Conservation (phyloP, 441 rosid genomes). For the Adansonia madagascariensis region DNA sequence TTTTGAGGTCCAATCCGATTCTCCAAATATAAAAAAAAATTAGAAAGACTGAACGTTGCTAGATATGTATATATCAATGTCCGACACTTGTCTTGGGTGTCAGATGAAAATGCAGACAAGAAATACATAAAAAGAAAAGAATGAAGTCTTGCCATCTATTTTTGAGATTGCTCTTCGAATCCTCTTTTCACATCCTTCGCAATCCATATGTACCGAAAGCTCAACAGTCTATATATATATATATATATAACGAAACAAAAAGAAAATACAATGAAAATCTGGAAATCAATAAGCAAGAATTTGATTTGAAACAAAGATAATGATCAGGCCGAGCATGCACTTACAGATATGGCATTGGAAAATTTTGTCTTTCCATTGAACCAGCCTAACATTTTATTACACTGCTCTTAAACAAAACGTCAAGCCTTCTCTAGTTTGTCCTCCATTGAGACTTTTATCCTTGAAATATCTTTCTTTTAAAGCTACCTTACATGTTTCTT, state of each 20-base stretch:
- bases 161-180: slow-evolving; percentile 72
- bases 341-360: slow-evolving; percentile 67
- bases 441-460: neutral
- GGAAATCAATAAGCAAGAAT: neutral
- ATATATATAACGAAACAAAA: neutral
- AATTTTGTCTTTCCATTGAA: slow-evolving; percentile 46
- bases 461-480: neutral
- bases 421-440: neutral
- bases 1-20: neutral
- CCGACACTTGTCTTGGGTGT: neutral
- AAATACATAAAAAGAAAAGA: neutral
- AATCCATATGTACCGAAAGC: slow-evolving; percentile 86
- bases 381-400: slow-evolving; percentile 56
- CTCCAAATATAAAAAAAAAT: too few species aligned
- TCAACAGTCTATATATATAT: slow-evolving; percentile 55
- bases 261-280: neutral
- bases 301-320: neutral
- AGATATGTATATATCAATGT: too few species aligned
- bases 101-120: neutral
- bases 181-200: slow-evolving; percentile 79
- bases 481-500: neutral
- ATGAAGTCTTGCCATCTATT: slow-evolving; percentile 53
- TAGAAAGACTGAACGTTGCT: too few species aligned
- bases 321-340: slow-evolving; percentile 25
- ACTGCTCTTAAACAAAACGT: neutral